A percentile compares a stretch with the other conserved stretches of the same genome.
These are phyloP conservation scores for Neurospora sublineolata DNA, from an alignment of 495 filamentous ascomycete species.

Conservation along the genomic window DNA sequence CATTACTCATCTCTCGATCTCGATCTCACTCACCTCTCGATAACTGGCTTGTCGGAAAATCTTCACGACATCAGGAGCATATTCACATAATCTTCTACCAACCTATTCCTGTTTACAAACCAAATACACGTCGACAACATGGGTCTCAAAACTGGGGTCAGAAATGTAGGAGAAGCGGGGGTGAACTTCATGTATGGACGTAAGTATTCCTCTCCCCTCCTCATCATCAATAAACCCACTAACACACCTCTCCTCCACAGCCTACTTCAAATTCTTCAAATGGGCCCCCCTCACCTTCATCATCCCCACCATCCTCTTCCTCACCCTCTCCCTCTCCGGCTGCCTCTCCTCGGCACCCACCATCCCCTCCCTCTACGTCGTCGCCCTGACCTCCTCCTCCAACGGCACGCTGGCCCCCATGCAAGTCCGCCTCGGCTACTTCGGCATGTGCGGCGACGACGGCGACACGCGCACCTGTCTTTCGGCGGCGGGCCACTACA, in stretches of 20 bases:
- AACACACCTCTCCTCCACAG: not conserved
- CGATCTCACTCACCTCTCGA: not conserved
- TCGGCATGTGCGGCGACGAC: slow-evolving; percentile 22
- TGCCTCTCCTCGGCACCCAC: slow-evolving; percentile 18
- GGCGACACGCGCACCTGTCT: slow-evolving; percentile 12
- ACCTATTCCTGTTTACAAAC: not conserved
- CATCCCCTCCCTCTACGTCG: slow-evolving; percentile 21
- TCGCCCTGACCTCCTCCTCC: slow-evolving; percentile 13
- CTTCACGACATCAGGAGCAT: not conserved
- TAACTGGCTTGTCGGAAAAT: not conserved
- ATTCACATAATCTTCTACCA: not conserved
- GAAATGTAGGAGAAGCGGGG: not conserved
- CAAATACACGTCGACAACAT: not conserved
- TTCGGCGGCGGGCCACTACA: slow-evolving; percentile 5
- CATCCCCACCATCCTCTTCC: not conserved
- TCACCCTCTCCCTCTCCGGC: slow-evolving; percentile 17
- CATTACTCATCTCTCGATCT: not conserved
- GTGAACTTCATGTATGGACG: not conserved
- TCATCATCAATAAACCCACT: not conserved
- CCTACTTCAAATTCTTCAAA: not conserved
- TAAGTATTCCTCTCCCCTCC: not conserved
- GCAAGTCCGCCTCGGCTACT: slow-evolving; percentile 25
- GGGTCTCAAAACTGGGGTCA: not conserved
- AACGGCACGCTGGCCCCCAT: slow-evolving; percentile 6
- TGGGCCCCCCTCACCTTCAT: not conserved